These are phyloP conservation scores for Xanthoceras sorbifolium DNA, from an alignment of 345 rosid species.

Conservation along the genomic window DNA sequence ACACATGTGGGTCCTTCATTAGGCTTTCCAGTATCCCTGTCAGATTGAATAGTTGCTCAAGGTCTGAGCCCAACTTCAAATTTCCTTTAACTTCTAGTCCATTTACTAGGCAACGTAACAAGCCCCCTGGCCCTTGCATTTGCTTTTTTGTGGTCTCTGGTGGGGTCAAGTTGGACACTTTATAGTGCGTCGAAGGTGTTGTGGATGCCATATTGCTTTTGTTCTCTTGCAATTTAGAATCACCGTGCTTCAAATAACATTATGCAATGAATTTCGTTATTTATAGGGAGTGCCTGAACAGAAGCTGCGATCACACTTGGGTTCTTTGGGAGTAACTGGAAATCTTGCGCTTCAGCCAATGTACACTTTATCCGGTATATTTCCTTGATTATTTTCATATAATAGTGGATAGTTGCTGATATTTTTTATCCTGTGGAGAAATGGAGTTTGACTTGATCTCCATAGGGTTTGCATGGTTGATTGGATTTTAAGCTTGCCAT, in stretches of 20 bases:
- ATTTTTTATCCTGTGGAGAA: background rate
- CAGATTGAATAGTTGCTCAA: background rate
- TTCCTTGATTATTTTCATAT: background rate
- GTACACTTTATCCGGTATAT: constrained; percentile 93
- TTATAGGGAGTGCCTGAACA: constrained; percentile 94
- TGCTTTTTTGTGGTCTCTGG: background rate
- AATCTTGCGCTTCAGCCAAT: constrained; percentile 99
- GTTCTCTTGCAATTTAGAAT: background rate
- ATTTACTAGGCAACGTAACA: background rate
- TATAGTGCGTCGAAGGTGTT: background rate
- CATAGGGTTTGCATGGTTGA: background rate
- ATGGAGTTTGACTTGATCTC: background rate
- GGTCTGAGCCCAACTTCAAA: background rate
- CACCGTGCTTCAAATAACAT: background rate
- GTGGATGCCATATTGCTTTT: background rate
- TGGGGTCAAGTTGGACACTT: background rate
- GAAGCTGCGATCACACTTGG: constrained; percentile 89
- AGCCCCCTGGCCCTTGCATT: background rate
- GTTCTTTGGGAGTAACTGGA: constrained; percentile 97
- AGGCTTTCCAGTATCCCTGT: background rate
- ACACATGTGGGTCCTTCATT: background rate
- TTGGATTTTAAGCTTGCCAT: constrained; percentile 3
- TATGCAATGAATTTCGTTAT: constrained; percentile 8
- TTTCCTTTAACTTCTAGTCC: background rate
- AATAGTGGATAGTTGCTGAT: background rate